Conservation (phyloP, 1,284 basidiomycete species). For the Malassezia obtusa region DNA sequence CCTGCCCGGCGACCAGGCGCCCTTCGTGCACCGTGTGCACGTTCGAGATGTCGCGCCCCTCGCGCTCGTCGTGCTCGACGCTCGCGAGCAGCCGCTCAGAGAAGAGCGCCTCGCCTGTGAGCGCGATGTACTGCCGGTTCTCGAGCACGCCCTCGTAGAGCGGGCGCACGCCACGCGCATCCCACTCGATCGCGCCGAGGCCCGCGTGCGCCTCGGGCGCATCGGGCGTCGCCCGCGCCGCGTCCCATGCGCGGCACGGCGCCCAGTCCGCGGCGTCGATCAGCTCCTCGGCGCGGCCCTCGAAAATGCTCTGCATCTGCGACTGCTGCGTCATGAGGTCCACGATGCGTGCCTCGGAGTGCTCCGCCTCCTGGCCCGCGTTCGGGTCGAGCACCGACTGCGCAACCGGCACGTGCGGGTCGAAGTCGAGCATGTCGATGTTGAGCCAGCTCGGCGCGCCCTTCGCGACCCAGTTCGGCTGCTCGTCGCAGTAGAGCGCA, state of each 20-base stretch:
- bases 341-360: conserved; percentile 11
- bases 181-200: conserved; percentile 10
- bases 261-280: conserved; percentile 13
- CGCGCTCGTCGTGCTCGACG: not conserved
- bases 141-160: conserved; percentile 1
- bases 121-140: conserved; percentile 13
- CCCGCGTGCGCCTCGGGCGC: conserved; percentile 1
- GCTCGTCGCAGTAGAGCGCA: conserved; percentile 7
- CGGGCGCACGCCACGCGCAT: conserved; percentile 1
- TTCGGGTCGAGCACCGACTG: conserved; percentile 1
- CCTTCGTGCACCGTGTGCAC: conserved; percentile 7
- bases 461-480: conserved; percentile 6
- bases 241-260: conserved; percentile 7
- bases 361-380: not conserved
- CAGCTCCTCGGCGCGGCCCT: conserved; percentile 7
- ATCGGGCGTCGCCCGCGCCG: not conserved
- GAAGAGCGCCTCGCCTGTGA: conserved; percentile 8
- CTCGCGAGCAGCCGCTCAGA: conserved; percentile 4
- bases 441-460: not conserved
- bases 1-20: conserved; percentile 2
- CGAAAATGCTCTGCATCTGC: conserved; percentile 13
- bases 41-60: conserved; percentile 2
- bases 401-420: conserved; percentile 9
- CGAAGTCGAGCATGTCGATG: conserved; percentile 16
- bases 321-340: conserved; percentile 18